Evolutionary conservation across 2,329 filamentous ascomycete genomes (phyloP), one percentile per base, ranked within the genome.

Genomic region (Graphiopsis chlorocephala): DNA sequence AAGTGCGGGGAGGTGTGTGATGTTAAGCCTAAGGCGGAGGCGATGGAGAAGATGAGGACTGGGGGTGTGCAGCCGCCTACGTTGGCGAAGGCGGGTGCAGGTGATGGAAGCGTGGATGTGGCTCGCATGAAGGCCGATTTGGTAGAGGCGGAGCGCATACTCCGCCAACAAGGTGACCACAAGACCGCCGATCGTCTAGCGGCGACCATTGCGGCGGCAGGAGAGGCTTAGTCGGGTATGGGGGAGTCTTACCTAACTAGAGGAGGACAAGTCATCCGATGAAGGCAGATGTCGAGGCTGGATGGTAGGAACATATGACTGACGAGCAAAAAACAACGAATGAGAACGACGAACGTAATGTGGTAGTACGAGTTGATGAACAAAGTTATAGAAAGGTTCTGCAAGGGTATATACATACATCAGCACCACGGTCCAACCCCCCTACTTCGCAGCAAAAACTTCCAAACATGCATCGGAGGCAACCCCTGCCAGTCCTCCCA

Each of bases 1-100:
- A 84, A 82, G 31, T 99, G 95, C 78, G 93, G 93, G 25, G 81
- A 82, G 64, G 70, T 97, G 71, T 92, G 92, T 29, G 87, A 92
- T 75, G 86, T 86, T 73, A 85, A 86, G 67, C 91, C 91, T 5
- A 83, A 70, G 64, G 66, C 69, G 52, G 74, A 76, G 57, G 73
- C 65, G 10, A 76, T 76, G 74, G 74, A 75, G 68, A 71, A 59
- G 63, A 76, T 76, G 74, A 68, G 71, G 45, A 70, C 65, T 10
- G 38, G 38, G 38, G 38, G n/a, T 45, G 38, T 10, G 38, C n/a
- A 45, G 38, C 38, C n/a, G 10, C 38, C 38, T 45, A 10, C 38
- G 20, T 20, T 45, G 38, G n/a, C 5, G 0, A 45, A 45, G 33
- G 71, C 25, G 48, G 23, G 23, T 42, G 38, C 33, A 17, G 42